phyloP scores from a whole-genome alignment of 805 yeast genomes.

The Deakozyma indianensis region DNA sequence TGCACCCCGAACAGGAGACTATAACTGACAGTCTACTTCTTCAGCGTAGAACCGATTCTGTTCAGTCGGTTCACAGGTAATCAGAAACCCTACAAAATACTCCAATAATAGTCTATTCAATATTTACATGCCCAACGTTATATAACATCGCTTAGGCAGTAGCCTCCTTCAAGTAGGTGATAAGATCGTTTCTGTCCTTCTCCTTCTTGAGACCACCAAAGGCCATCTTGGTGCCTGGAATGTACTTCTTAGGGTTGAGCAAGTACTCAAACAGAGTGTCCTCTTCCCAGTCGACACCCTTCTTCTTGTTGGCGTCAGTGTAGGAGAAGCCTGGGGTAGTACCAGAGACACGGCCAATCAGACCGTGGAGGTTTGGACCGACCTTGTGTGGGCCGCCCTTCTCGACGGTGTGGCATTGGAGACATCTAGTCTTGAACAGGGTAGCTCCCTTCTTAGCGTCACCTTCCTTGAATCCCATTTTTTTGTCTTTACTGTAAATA shows the following conservation, averaged over 20 bases:
- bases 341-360: slow-evolving; percentile 87
- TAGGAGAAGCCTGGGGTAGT: slow-evolving; percentile 84
- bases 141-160: slow-evolving; percentile 21
- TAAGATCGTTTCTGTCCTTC: slow-evolving; percentile 94
- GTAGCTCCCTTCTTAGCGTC: slow-evolving; percentile 92
- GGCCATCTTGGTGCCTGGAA: slow-evolving; percentile 99
- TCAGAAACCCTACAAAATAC: no score
- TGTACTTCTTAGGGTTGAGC: slow-evolving; percentile 99
- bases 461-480: slow-evolving; percentile 25
- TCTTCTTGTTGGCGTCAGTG: slow-evolving; percentile 97
- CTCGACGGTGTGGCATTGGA: slow-evolving; percentile 97
- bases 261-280: slow-evolving; percentile 89
- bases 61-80: no score
- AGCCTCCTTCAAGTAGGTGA: slow-evolving; percentile 57
- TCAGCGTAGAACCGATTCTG: no score
- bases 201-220: slow-evolving; percentile 99
- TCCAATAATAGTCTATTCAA: neutral
- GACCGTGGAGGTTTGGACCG: slow-evolving; percentile 96
- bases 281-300: slow-evolving; percentile 78
- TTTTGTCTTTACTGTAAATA: no score
- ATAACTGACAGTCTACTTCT: no score
- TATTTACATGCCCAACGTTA: neutral
- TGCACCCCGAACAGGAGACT: no score
- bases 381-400: slow-evolving; percentile 95
- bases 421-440: slow-evolving; percentile 96